Percentiles rank a stretch among this genome's conserved stretches.
phyloP scores from a whole-genome alignment of 768 basidiomycete genomes.

The Phylloporus arenicola region DNA sequence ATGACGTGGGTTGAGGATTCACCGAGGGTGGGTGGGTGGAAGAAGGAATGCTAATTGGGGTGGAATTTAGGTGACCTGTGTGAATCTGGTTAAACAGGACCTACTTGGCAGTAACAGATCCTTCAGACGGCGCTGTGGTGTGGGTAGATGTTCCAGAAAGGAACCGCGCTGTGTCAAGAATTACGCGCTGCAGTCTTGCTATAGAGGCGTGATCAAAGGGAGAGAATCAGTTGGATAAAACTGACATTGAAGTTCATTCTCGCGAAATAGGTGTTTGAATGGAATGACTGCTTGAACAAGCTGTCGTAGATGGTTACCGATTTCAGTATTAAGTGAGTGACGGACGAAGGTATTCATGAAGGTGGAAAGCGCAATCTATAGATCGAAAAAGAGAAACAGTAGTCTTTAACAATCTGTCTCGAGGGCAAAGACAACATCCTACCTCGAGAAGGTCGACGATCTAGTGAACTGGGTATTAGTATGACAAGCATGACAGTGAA shows the following conservation, averaged over 20 bases:
- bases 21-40: background rate
- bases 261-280: conserved; percentile 17
- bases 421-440: conserved; percentile 10
- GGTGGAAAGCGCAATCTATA: conserved; percentile 18
- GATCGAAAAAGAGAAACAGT: background rate
- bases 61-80: background rate
- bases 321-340: background rate
- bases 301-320: conserved; percentile 9
- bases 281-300: conserved; percentile 21
- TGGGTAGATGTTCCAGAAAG: background rate
- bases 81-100: conserved; percentile 10
- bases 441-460: conserved; percentile 49
- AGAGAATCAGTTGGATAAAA: background rate
- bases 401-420: background rate
- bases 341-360: conserved; percentile 12
- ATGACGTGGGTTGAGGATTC: background rate
- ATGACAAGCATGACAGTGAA: background rate
- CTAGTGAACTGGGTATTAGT: conserved; percentile 26
- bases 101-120: conserved; percentile 4
- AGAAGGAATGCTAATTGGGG: background rate
- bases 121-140: background rate
- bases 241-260: conserved; percentile 22
- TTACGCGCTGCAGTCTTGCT: conserved; percentile 20
- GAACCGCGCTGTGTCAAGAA: conserved; percentile 4
- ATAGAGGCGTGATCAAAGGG: background rate